Base-by-base conservation (phyloP, 2,329 filamentous ascomycete genomes). In the Karstenula rhodostoma region DNA sequence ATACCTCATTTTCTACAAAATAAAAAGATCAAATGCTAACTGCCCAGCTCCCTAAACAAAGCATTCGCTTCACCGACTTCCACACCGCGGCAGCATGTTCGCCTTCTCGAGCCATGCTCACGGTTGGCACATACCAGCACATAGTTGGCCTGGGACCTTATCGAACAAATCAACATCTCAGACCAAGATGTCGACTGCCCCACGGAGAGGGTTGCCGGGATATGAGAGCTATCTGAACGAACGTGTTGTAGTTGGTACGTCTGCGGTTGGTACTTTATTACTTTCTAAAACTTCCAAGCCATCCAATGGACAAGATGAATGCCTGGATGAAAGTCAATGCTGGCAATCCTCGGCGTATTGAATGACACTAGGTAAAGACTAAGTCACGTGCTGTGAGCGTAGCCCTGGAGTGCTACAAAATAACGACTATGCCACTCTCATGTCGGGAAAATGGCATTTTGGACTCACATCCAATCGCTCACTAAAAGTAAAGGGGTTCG, bases 181-280 rank as follows among this genome's bases (percentile, higher is more conserved):
- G 82, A 81, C 10, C 83, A 85, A 79, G 56, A 84, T 83, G 77
- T 80, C 79, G 48, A 85, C 83, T 0, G 83, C 83, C 3, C 83
- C 83, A 0, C 85, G 87, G 67, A 79, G 85, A 37, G 87, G 83
- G 12, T 82, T 83, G 77, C 86, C 86, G 0, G 87, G 87, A 0
- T 87, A 89, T 60, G 87, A 89, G 70, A 87, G 87, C 0, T 89
- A 89, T 65, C 78, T 89, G 35, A 89, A 89, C 58, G 82, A 86
- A 63, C 78, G 81, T 1, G 86, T 89, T 1, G 87, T 56, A 25
- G 40, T 46, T 43, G 58, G 58, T 60, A 60, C 12, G 58, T 55
- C 19, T 33, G 4, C 27, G 4, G 4, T 4, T 8, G 8, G 4
- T 4, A 29, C 27, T 29, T 29, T 4, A 29, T 8, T 29, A n/a